phyloP scores from a whole-genome alignment of 2,329 filamentous ascomycete genomes.

The Botryosphaeria dothidea region DNA sequence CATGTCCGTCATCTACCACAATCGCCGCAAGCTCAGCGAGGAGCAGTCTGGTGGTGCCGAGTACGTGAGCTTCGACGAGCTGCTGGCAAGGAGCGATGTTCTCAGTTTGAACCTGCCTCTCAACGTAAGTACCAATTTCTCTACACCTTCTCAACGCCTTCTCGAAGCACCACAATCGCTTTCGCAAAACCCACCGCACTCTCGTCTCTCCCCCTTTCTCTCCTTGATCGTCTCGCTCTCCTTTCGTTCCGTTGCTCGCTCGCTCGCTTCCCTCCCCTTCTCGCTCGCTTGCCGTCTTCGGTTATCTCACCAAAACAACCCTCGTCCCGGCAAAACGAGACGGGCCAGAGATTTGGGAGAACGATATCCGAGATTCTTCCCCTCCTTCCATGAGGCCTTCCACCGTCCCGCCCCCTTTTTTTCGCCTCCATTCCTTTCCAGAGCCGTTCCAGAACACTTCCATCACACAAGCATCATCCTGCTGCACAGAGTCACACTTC shows the following conservation, averaged over 20 bases:
- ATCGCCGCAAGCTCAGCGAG: conserved; percentile 62
- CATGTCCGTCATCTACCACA: conserved; percentile 75
- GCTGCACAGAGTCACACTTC: not conserved
- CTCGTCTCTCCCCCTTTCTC: not conserved
- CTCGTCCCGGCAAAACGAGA: not conserved
- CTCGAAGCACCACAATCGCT: not conserved
- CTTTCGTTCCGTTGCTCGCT: not conserved
- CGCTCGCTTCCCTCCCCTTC: conserved; percentile 16
- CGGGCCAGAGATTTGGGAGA: not conserved
- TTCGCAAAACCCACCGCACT: not conserved
- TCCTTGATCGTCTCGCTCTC: conserved; percentile 11
- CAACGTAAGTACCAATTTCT: conserved; percentile 60
- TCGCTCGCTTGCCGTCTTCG: conserved; percentile 6
- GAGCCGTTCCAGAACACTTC: conserved; percentile 3
- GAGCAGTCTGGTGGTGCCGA: conserved; percentile 60
- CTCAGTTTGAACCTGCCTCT: conserved; percentile 78
- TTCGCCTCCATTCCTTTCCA: not conserved
- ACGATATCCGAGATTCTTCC: conserved; percentile 10
- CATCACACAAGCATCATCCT: conserved; percentile 4
- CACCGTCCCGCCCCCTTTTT: not conserved
- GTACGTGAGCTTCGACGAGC: conserved; percentile 72
- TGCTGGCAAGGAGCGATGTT: conserved; percentile 71
- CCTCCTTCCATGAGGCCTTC: not conserved
- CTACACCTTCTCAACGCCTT: not conserved
- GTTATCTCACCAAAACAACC: conserved; percentile 2